These are phyloP conservation scores for Cladosporium sp. DNA, from an alignment of 2,329 filamentous ascomycete genomes.

Conservation along the genomic window DNA sequence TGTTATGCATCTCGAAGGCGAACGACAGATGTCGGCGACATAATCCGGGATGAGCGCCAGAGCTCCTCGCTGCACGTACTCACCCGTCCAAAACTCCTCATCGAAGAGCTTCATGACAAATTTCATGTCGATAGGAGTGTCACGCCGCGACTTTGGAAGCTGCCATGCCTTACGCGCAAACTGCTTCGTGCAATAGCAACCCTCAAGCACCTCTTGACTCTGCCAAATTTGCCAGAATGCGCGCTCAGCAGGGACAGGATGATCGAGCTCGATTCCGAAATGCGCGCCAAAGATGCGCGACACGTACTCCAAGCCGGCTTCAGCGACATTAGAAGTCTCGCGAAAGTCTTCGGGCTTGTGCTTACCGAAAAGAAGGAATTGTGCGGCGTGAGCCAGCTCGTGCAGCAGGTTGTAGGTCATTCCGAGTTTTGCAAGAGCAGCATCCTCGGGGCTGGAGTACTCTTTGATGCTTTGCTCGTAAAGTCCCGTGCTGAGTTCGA, in stretches of 20 bases:
- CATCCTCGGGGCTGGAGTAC: not conserved
- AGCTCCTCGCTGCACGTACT: not conserved
- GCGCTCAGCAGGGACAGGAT: not conserved
- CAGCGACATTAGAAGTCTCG: not conserved
- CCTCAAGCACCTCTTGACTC: not conserved
- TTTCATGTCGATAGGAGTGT: no score
- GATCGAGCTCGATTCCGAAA: no score
- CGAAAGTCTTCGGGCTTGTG: not conserved
- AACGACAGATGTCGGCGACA: not conserved
- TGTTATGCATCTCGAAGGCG: not conserved
- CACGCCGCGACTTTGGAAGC: not conserved
- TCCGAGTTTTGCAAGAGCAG: not conserved
- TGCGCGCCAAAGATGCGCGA: not conserved
- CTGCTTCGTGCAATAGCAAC: no score
- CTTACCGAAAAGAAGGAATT: no score
- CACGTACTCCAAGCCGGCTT: not conserved
- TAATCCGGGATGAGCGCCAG: not conserved
- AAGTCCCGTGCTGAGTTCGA: not conserved
- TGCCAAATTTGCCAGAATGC: not conserved
- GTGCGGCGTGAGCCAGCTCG: no score
- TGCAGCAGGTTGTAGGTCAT: not conserved
- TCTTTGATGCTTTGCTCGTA: not conserved
- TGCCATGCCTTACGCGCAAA: not conserved
- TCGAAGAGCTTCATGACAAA: no score
- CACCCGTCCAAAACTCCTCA: not conserved